Conservation (phyloP, 495 filamentous ascomycete species). For the Tuber melanosporum region DNA sequence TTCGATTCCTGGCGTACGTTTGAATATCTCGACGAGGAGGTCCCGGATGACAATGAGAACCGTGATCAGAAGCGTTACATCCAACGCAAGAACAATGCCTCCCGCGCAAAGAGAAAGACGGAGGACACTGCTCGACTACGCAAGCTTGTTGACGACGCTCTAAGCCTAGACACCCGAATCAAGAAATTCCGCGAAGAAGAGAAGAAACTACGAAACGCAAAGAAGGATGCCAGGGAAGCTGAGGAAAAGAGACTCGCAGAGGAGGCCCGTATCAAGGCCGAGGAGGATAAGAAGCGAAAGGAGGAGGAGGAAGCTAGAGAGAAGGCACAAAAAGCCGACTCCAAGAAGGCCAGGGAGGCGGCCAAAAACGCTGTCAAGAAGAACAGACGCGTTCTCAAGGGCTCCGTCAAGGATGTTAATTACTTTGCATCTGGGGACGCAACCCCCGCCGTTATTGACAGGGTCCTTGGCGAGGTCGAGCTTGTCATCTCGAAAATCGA, state of each 20-base stretch:
- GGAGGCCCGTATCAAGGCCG: constrained; percentile 67
- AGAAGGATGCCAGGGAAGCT: constrained; percentile 81
- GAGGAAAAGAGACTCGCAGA: constrained; percentile 78
- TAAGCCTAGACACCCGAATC: constrained; percentile 82
- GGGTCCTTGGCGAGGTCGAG: constrained; percentile 78
- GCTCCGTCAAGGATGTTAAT: constrained; percentile 89
- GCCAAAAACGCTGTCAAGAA: constrained; percentile 98
- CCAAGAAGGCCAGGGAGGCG: constrained; percentile 96
- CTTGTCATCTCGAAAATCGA: constrained; percentile 84
- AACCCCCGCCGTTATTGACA: constrained; percentile 69
- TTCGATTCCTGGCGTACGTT: constrained; percentile 97
- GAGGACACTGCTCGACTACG: constrained; percentile 89
- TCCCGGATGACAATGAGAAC: constrained; percentile 97
- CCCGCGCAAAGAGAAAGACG: constrained; percentile 96
- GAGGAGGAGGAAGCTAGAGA: constrained; percentile 81
- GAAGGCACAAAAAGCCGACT: constrained; percentile 69
- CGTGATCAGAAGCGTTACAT: constrained; percentile 97
- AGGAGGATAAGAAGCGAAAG: constrained; percentile 66
- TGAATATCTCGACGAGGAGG: constrained; percentile 97
- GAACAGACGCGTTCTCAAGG: constrained; percentile 93
- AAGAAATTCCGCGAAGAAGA: constrained; percentile 91
- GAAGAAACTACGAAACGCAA: constrained; percentile 88
- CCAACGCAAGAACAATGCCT: constrained; percentile 96
- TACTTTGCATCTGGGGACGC: constrained; percentile 66
- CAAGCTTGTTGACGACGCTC: constrained; percentile 76